Percentiles rank a stretch among this genome's conserved stretches.
These are phyloP conservation scores for Podospora appendiculata DNA, from an alignment of 495 filamentous ascomycete genomes.

Conservation along the genomic window DNA sequence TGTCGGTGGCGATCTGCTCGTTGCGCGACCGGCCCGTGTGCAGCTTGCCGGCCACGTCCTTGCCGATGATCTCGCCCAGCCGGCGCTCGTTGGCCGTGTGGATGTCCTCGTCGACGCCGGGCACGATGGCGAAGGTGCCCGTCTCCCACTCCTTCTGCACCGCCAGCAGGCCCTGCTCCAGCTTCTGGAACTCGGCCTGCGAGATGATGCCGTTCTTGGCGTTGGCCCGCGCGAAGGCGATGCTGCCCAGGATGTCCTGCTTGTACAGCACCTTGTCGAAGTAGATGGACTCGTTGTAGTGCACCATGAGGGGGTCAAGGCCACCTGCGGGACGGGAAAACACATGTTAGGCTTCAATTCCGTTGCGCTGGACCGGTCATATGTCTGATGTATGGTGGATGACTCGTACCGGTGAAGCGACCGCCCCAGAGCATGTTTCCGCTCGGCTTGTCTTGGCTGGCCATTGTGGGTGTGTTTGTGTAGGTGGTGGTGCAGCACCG, in stretches of 20 bases:
- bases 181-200: constrained; percentile 62
- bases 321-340: constrained; percentile 41
- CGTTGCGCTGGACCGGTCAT: neutral
- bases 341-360: neutral
- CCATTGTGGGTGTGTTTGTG: neutral
- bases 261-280: constrained; percentile 78
- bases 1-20: constrained; percentile 90
- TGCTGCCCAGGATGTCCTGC: constrained; percentile 72
- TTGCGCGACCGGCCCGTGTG: constrained; percentile 90
- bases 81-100: constrained; percentile 93
- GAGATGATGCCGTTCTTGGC: constrained; percentile 68
- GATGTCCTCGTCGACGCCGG: constrained; percentile 64
- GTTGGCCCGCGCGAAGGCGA: constrained; percentile 86
- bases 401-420: constrained; percentile 59
- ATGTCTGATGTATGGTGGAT: neutral
- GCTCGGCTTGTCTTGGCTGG: constrained; percentile 13
- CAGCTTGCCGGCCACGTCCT: constrained; percentile 78
- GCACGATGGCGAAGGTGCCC: constrained; percentile 49
- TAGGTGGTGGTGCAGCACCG: too few relatives aligned
- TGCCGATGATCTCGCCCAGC: constrained; percentile 83
- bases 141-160: constrained; percentile 70
- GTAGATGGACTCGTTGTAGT: constrained; percentile 82
- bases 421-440: constrained; percentile 75
- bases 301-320: constrained; percentile 81
- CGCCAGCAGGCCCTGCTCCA: constrained; percentile 64